These are phyloP conservation scores for Apophysomyces trapeziformis DNA, from an alignment of 371 early-diverging fungal species.

Conservation along the genomic window DNA sequence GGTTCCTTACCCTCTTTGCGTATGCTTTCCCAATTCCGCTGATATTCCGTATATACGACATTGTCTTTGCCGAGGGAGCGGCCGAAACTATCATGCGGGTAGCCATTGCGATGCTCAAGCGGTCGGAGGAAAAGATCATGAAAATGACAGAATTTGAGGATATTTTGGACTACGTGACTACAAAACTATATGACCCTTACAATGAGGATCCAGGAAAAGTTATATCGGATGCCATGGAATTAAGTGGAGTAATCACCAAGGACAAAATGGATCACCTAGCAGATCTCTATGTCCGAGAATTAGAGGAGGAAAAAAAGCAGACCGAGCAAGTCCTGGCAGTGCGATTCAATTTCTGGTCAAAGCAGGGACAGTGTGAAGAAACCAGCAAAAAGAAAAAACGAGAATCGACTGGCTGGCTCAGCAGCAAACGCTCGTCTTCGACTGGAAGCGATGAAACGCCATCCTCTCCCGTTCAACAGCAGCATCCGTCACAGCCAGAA, in stretches of 20 bases:
- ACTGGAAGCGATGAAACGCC: slow-evolving; percentile 16
- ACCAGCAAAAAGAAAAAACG: slow-evolving; percentile 45
- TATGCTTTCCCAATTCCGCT: slow-evolving; percentile 78
- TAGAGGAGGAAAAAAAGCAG: slow-evolving; percentile 67
- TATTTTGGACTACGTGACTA: slow-evolving; percentile 75
- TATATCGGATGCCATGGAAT: slow-evolving; percentile 75
- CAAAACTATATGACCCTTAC: slow-evolving; percentile 76
- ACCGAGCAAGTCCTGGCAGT: slow-evolving; percentile 63
- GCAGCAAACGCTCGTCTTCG: slow-evolving; percentile 27
- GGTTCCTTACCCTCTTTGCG: slow-evolving; percentile 89
- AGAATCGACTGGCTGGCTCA: slow-evolving; percentile 27
- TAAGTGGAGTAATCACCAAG: slow-evolving; percentile 68
- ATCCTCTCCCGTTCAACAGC: slow-evolving; percentile 3
- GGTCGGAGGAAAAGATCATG: slow-evolving; percentile 70
- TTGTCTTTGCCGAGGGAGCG: slow-evolving; percentile 81
- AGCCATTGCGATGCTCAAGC: slow-evolving; percentile 80
- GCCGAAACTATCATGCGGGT: slow-evolving; percentile 83
- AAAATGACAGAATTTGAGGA: slow-evolving; percentile 80
- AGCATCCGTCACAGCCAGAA: slow-evolving; percentile 5
- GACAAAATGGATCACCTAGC: slow-evolving; percentile 76
- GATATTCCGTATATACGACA: slow-evolving; percentile 79
- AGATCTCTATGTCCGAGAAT: slow-evolving; percentile 63
- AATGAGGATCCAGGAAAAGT: slow-evolving; percentile 66
- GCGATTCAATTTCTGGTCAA: slow-evolving; percentile 53
- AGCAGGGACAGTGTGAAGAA: slow-evolving; percentile 20